Evolutionary conservation across 345 rosid species (phyloP).

Genomic region (Hibiscus tridactylites): DNA sequence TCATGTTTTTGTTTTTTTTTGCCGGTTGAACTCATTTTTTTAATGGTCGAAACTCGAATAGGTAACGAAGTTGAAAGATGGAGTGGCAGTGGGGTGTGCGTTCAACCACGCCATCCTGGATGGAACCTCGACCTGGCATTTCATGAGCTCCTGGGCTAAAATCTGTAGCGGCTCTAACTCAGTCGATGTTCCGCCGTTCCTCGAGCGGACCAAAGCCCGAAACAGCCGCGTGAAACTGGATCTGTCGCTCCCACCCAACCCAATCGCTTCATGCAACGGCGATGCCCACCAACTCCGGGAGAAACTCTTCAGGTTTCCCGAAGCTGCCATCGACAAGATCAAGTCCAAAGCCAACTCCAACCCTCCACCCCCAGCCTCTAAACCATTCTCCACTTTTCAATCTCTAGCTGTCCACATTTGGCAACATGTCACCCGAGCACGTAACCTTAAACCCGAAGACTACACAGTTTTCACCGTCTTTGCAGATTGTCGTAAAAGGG

Average conservation of each 20-base stretch:
- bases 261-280: conserved; percentile 29
- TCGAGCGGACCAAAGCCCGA: conserved; percentile 71
- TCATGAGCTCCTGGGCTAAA: conserved; percentile 89
- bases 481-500: conserved; percentile 83
- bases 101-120: conserved; percentile 89
- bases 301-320: conserved; percentile 69
- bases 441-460: conserved; percentile 70
- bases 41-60: no score
- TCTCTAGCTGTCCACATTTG: conserved; percentile 71
- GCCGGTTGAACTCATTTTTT: no score
- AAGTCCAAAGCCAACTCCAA: conserved; percentile 54
- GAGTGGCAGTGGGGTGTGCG: conserved; percentile 83
- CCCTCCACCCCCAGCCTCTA: conserved; percentile 42
- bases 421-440: conserved; percentile 82
- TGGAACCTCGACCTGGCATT: conserved; percentile 92
- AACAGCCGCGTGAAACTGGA: conserved; percentile 75
- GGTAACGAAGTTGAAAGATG: conserved; percentile 81
- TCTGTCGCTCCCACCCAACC: conserved; percentile 34
- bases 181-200: conserved; percentile 45
- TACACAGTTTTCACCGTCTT: conserved; percentile 75
- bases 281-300: conserved; percentile 36
- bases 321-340: conserved; percentile 50
- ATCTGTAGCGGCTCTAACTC: conserved; percentile 41
- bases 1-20: no score
- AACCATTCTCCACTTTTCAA: conserved; percentile 86